phyloP scores from a whole-genome alignment of 805 yeast genomes.

The Brettanomyces bruxellensis region DNA sequence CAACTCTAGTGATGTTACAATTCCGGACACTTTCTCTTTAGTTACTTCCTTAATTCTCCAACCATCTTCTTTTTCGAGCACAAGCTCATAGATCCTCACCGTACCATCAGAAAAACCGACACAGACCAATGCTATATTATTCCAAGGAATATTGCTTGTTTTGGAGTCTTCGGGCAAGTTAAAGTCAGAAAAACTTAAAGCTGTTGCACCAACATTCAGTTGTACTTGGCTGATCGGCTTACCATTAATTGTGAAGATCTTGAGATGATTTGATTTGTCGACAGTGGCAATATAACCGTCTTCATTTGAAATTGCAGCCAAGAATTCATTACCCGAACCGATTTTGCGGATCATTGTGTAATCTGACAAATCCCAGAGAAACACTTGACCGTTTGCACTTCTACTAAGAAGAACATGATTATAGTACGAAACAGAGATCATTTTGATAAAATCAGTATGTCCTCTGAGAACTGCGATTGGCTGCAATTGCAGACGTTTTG shows the following conservation, averaged over 20 bases:
- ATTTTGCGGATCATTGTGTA: conserved; percentile 37
- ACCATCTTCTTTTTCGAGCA: conserved; percentile 6
- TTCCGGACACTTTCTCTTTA: conserved; percentile 9
- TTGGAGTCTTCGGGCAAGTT: conserved; percentile 4
- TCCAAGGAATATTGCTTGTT: conserved; percentile 4
- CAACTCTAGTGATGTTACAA: conserved; percentile 26
- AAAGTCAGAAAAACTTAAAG: conserved; percentile 13
- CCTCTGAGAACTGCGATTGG: conserved; percentile 38
- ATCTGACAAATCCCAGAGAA: conserved; percentile 57
- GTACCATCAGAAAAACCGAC: conserved; percentile 4
- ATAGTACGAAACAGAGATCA: conserved; percentile 40
- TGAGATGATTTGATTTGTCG: conserved; percentile 16
- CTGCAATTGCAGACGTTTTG: conserved; percentile 5
- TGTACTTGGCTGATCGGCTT: conserved; percentile 24
- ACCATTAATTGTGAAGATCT: conserved; percentile 48
- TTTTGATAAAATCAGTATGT: conserved; percentile 37
- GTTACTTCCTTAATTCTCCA: conserved; percentile 19
- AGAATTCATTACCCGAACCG: conserved; percentile 9
- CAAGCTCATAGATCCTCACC: conserved; percentile 22
- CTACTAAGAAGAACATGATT: conserved; percentile 47
- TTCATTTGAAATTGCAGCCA: conserved; percentile 41
- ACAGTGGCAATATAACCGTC: conserved; percentile 43
- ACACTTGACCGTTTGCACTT: conserved; percentile 45
- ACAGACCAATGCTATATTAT: conserved; percentile 3
- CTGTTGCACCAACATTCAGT: conserved; percentile 9